These are phyloP conservation scores for Euphorbia lathyris DNA, from an alignment of 345 rosid species.

Conservation along the genomic window DNA sequence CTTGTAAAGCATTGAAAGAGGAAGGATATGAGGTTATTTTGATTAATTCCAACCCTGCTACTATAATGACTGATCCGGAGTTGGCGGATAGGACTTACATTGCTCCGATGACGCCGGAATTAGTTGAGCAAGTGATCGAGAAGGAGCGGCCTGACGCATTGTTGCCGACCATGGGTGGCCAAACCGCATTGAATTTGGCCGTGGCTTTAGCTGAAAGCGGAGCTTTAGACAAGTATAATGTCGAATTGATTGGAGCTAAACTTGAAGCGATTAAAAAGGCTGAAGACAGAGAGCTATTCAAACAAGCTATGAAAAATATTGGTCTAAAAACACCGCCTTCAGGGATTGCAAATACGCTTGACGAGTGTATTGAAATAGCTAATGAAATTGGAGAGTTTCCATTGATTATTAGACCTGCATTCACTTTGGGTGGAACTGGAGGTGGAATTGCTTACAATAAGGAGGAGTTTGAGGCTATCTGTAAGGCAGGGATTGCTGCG, in stretches of 20 bases:
- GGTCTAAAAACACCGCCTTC: slow-evolving; percentile 94
- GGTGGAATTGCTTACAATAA: slow-evolving; percentile 95
- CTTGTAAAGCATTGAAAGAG: slow-evolving; percentile 84
- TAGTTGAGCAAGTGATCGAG: slow-evolving; percentile 75
- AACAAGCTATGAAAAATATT: slow-evolving; percentile 82
- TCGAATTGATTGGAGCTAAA: slow-evolving; percentile 94
- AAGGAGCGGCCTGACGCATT: slow-evolving; percentile 89
- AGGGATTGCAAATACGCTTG: slow-evolving; percentile 79
- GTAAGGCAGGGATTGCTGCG: slow-evolving; percentile 86
- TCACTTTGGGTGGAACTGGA: slow-evolving; percentile 93
- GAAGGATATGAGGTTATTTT: slow-evolving; percentile 85
- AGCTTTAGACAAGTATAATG: slow-evolving; percentile 59
- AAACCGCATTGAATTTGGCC: slow-evolving; percentile 89
- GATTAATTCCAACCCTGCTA: slow-evolving; percentile 94
- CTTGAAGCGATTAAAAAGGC: slow-evolving; percentile 89
- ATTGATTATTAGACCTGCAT: slow-evolving; percentile 92
- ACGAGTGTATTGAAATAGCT: slow-evolving; percentile 74
- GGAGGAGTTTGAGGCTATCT: slow-evolving; percentile 81
- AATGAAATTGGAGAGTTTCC: slow-evolving; percentile 84
- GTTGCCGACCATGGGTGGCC: slow-evolving; percentile 97
- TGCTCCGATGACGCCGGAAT: slow-evolving; percentile 85
- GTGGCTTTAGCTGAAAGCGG: slow-evolving; percentile 88
- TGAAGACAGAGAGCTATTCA: slow-evolving; percentile 83
- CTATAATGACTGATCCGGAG: slow-evolving; percentile 98
- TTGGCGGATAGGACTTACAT: slow-evolving; percentile 81